These are phyloP conservation scores for Earliella scabrosa DNA, from an alignment of 1,284 basidiomycete species.

Conservation along the genomic window DNA sequence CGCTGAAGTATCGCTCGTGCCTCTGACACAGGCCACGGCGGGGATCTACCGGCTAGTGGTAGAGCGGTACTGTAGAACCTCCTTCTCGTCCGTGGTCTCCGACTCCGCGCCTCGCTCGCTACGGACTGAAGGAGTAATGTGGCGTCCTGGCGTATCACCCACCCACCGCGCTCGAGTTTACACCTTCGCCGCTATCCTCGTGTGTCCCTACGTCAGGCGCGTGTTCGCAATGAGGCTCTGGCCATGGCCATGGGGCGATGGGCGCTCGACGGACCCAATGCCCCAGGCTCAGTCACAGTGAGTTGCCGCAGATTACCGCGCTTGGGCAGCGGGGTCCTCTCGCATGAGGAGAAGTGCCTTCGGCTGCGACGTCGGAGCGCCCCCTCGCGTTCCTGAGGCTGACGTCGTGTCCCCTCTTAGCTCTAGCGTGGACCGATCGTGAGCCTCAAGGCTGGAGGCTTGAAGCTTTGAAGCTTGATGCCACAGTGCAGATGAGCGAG, in stretches of 20 bases:
- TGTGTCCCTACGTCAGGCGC: conserved; percentile 3
- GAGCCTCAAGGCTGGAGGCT: too few relatives aligned
- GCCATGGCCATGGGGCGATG: conserved; percentile 11
- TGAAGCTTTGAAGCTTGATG: too few relatives aligned
- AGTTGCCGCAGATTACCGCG: neutral
- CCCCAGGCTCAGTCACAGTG: neutral
- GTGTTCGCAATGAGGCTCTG: conserved; percentile 1
- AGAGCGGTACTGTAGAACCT: conserved; percentile 2
- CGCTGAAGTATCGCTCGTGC: neutral
- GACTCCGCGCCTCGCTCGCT: conserved; percentile 17
- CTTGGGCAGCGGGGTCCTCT: neutral
- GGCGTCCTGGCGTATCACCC: conserved; percentile 42
- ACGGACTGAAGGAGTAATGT: conserved; percentile 41
- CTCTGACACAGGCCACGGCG: neutral
- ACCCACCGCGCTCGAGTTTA: conserved; percentile 3
- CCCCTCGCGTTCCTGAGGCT: too few relatives aligned
- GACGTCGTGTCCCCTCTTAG: too few relatives aligned
- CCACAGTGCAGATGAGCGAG: too few relatives aligned
- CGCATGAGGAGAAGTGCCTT: too few relatives aligned
- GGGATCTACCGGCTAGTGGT: conserved; percentile 7
- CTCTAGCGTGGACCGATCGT: too few relatives aligned
- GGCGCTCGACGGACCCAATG: neutral
- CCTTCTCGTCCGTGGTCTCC: conserved; percentile 5
- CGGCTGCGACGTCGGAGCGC: too few relatives aligned
- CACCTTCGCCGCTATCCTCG: conserved; percentile 1